These are phyloP conservation scores for Calcarisporium arbuscula DNA, from an alignment of 2,329 filamentous ascomycete species.

Conservation along the genomic window DNA sequence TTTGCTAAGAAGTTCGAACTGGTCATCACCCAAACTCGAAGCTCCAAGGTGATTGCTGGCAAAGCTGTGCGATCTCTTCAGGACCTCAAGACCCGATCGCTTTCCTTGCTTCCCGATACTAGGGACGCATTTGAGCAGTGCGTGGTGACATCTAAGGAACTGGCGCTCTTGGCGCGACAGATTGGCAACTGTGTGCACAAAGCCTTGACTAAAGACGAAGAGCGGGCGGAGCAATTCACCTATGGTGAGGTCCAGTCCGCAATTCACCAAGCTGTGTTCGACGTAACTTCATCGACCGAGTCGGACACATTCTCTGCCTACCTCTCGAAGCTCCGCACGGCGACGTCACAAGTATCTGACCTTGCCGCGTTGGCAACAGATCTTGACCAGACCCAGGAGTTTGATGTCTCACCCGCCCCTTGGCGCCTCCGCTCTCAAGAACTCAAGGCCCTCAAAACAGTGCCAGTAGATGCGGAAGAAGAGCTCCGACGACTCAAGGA, in stretches of 20 bases:
- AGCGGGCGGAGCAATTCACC: slow-evolving; percentile 59
- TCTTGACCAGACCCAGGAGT: slow-evolving; percentile 67
- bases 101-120: slow-evolving; percentile 65
- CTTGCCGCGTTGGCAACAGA: slow-evolving; percentile 65
- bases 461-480: slow-evolving; percentile 77
- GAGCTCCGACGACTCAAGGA: slow-evolving; percentile 76
- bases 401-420: slow-evolving; percentile 68
- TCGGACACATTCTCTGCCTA: slow-evolving; percentile 66
- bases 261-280: slow-evolving; percentile 48
- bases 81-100: slow-evolving; percentile 68
- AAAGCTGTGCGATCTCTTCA: slow-evolving; percentile 73
- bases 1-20: slow-evolving; percentile 66
- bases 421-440: slow-evolving; percentile 81
- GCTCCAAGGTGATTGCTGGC: slow-evolving; percentile 73
- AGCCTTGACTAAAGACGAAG: slow-evolving; percentile 63
- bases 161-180: slow-evolving; percentile 60
- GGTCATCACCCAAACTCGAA: slow-evolving; percentile 69
- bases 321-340: slow-evolving; percentile 56
- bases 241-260: slow-evolving; percentile 59
- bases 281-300: slow-evolving; percentile 49
- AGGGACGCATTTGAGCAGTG: slow-evolving; percentile 63
- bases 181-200: slow-evolving; percentile 61
- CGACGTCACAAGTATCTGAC: slow-evolving; percentile 61
- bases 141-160: slow-evolving; percentile 55
- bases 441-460: slow-evolving; percentile 73